Evolutionary conservation across 2,329 filamentous ascomycete species (phyloP), one percentile per base, ranked within the genome.

Genomic region (Exophiala xenobiotica): DNA sequence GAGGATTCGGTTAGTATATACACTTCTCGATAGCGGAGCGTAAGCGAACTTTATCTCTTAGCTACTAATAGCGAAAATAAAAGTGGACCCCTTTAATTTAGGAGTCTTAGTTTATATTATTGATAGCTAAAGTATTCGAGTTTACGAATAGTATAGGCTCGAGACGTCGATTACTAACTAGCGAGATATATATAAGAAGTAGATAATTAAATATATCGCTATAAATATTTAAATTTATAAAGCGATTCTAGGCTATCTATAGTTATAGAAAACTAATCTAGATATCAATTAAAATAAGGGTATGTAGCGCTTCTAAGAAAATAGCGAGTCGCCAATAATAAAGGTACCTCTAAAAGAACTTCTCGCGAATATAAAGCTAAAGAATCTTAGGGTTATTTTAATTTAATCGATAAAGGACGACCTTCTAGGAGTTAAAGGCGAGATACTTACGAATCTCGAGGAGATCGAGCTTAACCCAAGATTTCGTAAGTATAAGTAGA

Each of bases 21-120:
- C 24, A 31, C 19, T 48, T 7, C 11, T 40, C 14, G 27, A 49
- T 22, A 50, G 8, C 26, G 29, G n/a, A 18, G 16, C 16, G 7
- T 24, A 52, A 27, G 5, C 4, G 16, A 48, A 43, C n/a, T 49
- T 42, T 52, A 48, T 52, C 4, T 52, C 12, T 18, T 48, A 39
- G 12, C 8, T 40, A 41, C 9, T 29, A 11, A 41, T 52, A 11
- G 14, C 33, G 24, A 42, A 49, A 20, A 41, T 4, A 49, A 9
- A 8, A 16, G 19, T 49, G n/a, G 3, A 14, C 2, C 12, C 18
- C 19, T 18, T 5, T 12, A 40, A 26, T 41, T 20, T 8, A 8
- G 6, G 3, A 18, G n/a, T 24, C 14, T 8, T 12, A 49, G 14
- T 41, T 41, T 6, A 26, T 39, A 49, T 7, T 2, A 20, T 44